A percentile compares a stretch with the other conserved stretches of the same genome.
phyloP scores from a whole-genome alignment of 2,329 filamentous ascomycete genomes.

The Aspergillus cejpii region DNA sequence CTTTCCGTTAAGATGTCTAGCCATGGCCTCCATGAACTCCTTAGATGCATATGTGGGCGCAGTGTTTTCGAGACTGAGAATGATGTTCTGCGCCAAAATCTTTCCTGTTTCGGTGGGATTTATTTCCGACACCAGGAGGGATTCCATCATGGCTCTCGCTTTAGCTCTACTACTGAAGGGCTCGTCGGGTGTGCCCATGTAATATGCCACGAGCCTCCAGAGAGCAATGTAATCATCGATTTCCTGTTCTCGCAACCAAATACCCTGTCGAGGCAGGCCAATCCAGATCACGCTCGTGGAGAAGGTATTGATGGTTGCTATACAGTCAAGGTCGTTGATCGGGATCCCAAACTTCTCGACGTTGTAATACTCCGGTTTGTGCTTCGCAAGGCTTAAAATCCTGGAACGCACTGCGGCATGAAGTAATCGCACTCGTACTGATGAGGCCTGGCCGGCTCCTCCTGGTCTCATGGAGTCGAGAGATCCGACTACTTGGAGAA shows the following conservation, averaged over 20 bases:
- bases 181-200: conserved; percentile 62
- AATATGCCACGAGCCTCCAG: conserved; percentile 67
- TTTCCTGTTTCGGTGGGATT: conserved; percentile 56
- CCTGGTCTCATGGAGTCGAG: conserved; percentile 61
- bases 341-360: conserved; percentile 55
- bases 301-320: conserved; percentile 66
- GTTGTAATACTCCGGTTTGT: conserved; percentile 57
- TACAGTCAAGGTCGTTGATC: conserved; percentile 68
- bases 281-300: conserved; percentile 62
- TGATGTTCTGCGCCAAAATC: conserved; percentile 67
- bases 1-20: conserved; percentile 63
- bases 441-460: conserved; percentile 58
- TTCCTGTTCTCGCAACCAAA: conserved; percentile 57
- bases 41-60: conserved; percentile 60
- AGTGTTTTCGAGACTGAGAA: conserved; percentile 58
- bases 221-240: conserved; percentile 64
- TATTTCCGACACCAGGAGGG: conserved; percentile 59
- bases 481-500: conserved; percentile 62
- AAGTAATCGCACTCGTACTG: conserved; percentile 61
- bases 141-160: conserved; percentile 61
- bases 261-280: conserved; percentile 64
- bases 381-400: conserved; percentile 54
- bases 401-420: conserved; percentile 61
- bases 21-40: conserved; percentile 61
- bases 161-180: conserved; percentile 52